A percentile compares a stretch with the other conserved stretches of the same genome.
Conservation (phyloP, 1,139 yeast species). For the Yamadazyma triangularis region DNA sequence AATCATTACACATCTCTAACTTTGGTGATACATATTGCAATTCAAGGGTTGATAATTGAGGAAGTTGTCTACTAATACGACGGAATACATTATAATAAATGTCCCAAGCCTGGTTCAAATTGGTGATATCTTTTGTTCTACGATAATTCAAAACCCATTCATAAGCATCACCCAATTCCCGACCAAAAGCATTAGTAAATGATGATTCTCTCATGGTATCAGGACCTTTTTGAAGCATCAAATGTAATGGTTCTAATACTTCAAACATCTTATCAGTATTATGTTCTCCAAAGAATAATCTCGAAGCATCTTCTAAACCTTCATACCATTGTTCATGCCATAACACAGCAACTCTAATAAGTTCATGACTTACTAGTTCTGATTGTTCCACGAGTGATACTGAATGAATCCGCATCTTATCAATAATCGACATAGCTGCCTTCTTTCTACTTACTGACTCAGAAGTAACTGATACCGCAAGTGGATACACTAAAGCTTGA, state of each 20-base stretch:
- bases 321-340: constrained; percentile 99
- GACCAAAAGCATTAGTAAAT: constrained; percentile 88
- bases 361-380: constrained; percentile 87
- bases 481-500: constrained; percentile 91
- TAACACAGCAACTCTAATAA: constrained; percentile 89
- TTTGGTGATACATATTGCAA: constrained; percentile 92
- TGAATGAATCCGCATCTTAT: constrained; percentile 87
- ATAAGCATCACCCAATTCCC: constrained; percentile 88
- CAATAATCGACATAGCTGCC: constrained; percentile 89
- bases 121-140: constrained; percentile 79
- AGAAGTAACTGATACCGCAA: constrained; percentile 94
- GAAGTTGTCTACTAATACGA: constrained; percentile 82
- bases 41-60: constrained; percentile 82
- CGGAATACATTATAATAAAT: constrained; percentile 91
- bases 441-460: constrained; percentile 85
- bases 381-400: constrained; percentile 86
- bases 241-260: constrained; percentile 84
- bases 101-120: constrained; percentile 97
- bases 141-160: constrained; percentile 90
- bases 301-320: constrained; percentile 93
- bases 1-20: constrained; percentile 68
- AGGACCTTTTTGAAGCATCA: constrained; percentile 79
- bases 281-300: constrained; percentile 90
- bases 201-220: constrained; percentile 92
- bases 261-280: constrained; percentile 93